Evolutionary conservation across 83 land plant species (phyloP).

Genomic region (Isoetes engelmannii): DNA sequence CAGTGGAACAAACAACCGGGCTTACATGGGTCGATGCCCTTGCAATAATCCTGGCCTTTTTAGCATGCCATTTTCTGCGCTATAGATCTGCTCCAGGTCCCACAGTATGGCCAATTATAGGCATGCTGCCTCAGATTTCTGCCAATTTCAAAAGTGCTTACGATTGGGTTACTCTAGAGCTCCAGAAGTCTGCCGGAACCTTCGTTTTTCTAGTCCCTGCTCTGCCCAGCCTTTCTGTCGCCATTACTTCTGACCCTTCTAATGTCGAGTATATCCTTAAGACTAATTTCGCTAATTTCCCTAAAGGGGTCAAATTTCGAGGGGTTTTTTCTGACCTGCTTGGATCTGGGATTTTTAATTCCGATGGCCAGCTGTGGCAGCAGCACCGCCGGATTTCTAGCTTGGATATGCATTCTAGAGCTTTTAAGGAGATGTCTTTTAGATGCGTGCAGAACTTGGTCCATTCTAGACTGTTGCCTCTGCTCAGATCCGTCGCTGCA

Average conservation of each 20-base stretch:
- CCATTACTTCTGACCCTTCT: conserved; percentile 39
- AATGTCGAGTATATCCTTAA: conserved; percentile 42
- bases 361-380: conserved; percentile 34
- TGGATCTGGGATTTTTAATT: conserved; percentile 38
- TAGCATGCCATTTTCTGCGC: conserved; percentile 6
- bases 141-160: conserved; percentile 32
- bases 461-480: conserved; percentile 13
- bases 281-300: conserved; percentile 34
- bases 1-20: no score
- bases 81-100: conserved; percentile 29
- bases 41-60: no score
- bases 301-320: conserved; percentile 34
- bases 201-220: conserved; percentile 40
- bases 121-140: conserved; percentile 42
- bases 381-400: neutral
- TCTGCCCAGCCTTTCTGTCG: conserved; percentile 17
- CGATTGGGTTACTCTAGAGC: conserved; percentile 39
- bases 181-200: conserved; percentile 36
- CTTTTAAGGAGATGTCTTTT: neutral
- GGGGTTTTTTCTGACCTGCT: conserved; percentile 34
- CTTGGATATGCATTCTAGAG: no score
- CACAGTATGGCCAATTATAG: conserved; percentile 55
- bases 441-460: conserved; percentile 20
- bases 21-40: no score
- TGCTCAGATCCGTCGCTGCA: neutral